Base-by-base conservation (phyloP, 352 stramenopile genomes). In the Phytophthora lateralis region DNA sequence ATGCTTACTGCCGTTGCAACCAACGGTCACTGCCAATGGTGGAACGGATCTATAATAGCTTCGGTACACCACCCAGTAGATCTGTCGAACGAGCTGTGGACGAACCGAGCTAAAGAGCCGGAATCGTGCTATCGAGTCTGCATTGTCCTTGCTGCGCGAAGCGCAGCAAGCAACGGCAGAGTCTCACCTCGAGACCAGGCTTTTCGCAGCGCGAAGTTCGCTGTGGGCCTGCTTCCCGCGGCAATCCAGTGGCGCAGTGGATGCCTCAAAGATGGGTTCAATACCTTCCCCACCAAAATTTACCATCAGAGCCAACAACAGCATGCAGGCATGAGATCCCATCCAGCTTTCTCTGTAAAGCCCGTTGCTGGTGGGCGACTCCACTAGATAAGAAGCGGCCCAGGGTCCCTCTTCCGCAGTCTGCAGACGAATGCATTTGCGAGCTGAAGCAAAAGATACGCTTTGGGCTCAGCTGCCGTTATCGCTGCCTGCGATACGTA, bases 231-330 rank as follows among this genome's bases (percentile, higher is more conserved):
- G 20, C 53, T 46, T 50, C 20, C 24, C 37, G 24, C 32, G 11
- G 56, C 51, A 67, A 62, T 62, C 59, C 59, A 66, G 59, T 53
- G 34, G 27, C 8, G 38, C n/a, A 6, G 43, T 45, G 52, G 37
- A 62, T 66, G 59, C 59, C 51, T 41, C 26, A 4, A 52, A 62
- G 43, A 67, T 67, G 60, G 60, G 60, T 62, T 41, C 14, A 8
- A 20, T 34, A 66, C 51, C 50, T 67, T n/a, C 51, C 43, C 27
- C 43, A 27, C 41, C 41, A 67, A 67, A 67, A 67, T 48, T 67
- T 51, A 41, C 32, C 54, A 21, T 26, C 30, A 47, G 15, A 27
- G 44, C 32, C 35, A 39, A 32, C 35, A 12, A 15, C 10, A 44
- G 6, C 35, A 41, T 41, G 11, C 11, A 41, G 14, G 4, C 14